These are phyloP conservation scores for Trametes hirsuta DNA, from an alignment of 1,284 basidiomycete species.

Conservation along the genomic window DNA sequence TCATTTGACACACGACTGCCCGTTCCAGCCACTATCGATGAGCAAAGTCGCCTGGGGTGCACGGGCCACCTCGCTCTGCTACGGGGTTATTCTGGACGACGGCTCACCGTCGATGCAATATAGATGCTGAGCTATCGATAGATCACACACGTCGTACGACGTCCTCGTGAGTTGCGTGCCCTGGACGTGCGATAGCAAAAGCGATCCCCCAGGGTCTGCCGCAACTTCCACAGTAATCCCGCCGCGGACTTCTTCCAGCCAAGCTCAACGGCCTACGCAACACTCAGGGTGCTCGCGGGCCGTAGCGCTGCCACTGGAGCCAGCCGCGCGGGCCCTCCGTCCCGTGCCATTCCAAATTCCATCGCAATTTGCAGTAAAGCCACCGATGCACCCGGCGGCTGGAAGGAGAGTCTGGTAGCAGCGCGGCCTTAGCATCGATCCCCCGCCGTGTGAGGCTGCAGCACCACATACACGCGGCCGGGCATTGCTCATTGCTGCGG, in stretches of 20 bases:
- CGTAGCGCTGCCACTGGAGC: no score
- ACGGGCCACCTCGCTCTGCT: not conserved
- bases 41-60: not conserved
- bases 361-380: not conserved
- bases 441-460: no score
- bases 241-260: not conserved
- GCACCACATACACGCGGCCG: no score
- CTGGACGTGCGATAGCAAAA: not conserved
- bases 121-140: constrained; percentile 8
- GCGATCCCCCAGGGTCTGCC: no score
- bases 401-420: not conserved
- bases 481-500: not conserved
- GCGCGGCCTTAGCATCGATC: not conserved
- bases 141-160: not conserved
- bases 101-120: not conserved
- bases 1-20: not conserved
- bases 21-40: not conserved
- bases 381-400: not conserved
- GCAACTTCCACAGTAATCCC: constrained; percentile 2
- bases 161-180: not conserved
- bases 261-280: no score
- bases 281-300: no score
- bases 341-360: no score
- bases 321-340: no score
- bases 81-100: not conserved